phyloP scores from a whole-genome alignment of 768 basidiomycete species.

The Pleurotus sapidus region DNA sequence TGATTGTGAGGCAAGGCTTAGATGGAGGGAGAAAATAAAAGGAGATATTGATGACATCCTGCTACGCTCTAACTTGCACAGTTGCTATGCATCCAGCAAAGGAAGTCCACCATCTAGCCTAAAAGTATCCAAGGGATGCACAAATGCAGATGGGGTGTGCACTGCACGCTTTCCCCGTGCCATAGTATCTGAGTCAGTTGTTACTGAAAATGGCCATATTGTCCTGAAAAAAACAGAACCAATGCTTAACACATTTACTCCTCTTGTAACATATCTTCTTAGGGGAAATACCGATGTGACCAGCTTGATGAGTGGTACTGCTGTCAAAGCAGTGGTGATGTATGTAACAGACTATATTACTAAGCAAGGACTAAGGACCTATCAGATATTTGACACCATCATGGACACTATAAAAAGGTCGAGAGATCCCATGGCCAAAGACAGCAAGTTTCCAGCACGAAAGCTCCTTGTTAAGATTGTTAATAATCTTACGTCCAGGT shows the following conservation, averaged over 20 bases:
- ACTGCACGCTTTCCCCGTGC: constrained; percentile 21
- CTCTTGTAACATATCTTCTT: constrained; percentile 10
- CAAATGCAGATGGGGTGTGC: constrained; percentile 11
- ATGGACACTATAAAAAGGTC: not conserved
- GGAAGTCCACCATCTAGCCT: not conserved
- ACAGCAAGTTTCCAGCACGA: not conserved
- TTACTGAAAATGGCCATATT: constrained; percentile 10
- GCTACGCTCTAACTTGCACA: constrained; percentile 15
- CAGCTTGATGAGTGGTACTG: not conserved
- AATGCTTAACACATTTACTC: constrained; percentile 23
- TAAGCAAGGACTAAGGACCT: not conserved
- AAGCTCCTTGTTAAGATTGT: constrained; percentile 18
- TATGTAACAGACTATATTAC: constrained; percentile 5
- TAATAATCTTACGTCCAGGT: constrained; percentile 22
- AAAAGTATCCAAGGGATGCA: constrained; percentile 3
- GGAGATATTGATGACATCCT: constrained; percentile 17
- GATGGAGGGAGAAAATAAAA: constrained; percentile 13
- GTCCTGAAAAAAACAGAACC: constrained; percentile 20
- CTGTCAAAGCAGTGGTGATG: not conserved
- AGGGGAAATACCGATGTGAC: not conserved
- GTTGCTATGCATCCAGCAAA: constrained; percentile 7
- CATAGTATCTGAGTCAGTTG: constrained; percentile 9
- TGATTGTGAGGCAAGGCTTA: not conserved
- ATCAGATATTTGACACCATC: constrained; percentile 1
- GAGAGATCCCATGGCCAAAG: not conserved